Base-by-base conservation (phyloP, 192 early-diverging fungal species). In the Linnemannia exigua region DNA sequence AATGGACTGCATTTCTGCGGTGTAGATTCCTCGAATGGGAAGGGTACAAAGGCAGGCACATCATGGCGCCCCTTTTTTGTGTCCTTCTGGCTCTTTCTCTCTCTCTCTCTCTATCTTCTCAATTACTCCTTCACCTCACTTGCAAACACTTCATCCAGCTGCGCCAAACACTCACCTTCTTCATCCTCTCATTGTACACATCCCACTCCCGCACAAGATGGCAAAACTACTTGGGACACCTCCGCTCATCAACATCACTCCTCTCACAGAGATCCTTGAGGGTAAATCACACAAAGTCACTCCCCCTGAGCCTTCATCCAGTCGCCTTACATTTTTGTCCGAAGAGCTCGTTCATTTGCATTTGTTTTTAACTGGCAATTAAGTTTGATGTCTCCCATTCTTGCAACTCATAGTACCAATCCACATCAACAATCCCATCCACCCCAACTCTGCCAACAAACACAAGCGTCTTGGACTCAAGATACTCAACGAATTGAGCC, bases 381-480 rank as follows among this genome's bases (percentile, higher is more conserved):
- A 9, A 44, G 5, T 3, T 9, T 44, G 9, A 44, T 9, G 41
- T 9, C 3, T 44, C 9, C 22, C 20, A 22, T 7, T 20, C 4
- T n/a, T 54, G 0, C 22, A 8, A 54, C 20, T 20, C 41, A 48
- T 70, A 88, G 87, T 88, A 20, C 82, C 82, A 44, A 88, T 85
- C 66, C 82, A 76, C 54, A 72, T 88, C 63, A 74, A 81, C 67
- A 84, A 88, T 31, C 87, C 87, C 14, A 80, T 88, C 11, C 75
- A 85, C 72, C 76, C 70, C 67, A 88, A 81, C 72, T 81, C 79
- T 11, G 67, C 76, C 22, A 81, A 77, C 44, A 79, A 84, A n/a
- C 82, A 88, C 52, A 81, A 85, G 67, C 51, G 87, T 28, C 74
- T 88, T 38, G 87, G 87, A 3, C 77, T 88, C 19, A 79, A 88